Percentiles rank a stretch among this genome's conserved stretches.
Evolutionary conservation across 768 basidiomycete species (phyloP).

Genomic region (Suillus subluteus): DNA sequence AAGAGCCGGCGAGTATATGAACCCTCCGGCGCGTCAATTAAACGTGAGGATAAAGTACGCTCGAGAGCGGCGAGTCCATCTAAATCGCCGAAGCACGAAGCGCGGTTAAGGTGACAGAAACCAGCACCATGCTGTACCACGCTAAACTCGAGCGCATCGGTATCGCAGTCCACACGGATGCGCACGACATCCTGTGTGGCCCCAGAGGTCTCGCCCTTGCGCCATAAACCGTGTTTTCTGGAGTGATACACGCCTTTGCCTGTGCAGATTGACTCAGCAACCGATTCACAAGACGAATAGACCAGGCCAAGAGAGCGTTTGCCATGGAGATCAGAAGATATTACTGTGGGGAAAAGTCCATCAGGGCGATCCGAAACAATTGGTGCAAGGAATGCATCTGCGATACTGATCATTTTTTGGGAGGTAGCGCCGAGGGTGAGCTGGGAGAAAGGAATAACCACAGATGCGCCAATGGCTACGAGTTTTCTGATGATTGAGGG

Average conservation of each 20-base stretch:
- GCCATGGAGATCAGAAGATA: constrained; percentile 68
- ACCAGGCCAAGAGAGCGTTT: constrained; percentile 88
- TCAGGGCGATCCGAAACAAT: constrained; percentile 86
- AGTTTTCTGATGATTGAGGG: constrained; percentile 63
- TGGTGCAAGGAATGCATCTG: constrained; percentile 85
- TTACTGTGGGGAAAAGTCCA: constrained; percentile 91
- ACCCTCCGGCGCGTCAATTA: constrained; percentile 79
- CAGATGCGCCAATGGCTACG: constrained; percentile 57
- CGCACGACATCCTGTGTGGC: constrained; percentile 86
- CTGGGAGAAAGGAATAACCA: constrained; percentile 73
- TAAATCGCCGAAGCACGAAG: constrained; percentile 87
- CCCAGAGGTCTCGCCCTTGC: constrained; percentile 96
- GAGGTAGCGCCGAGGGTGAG: constrained; percentile 65
- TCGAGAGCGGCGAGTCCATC: constrained; percentile 85
- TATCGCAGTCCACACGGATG: constrained; percentile 90
- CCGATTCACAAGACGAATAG: constrained; percentile 88
- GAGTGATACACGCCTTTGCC: constrained; percentile 97
- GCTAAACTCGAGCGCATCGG: constrained; percentile 87
- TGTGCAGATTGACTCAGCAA: constrained; percentile 83
- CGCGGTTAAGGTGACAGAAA: constrained; percentile 89
- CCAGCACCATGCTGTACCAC: constrained; percentile 90
- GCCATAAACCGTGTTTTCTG: constrained; percentile 93
- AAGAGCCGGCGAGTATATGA: constrained; percentile 93
- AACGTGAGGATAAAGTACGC: constrained; percentile 70
- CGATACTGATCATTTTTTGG: constrained; percentile 64